Percentiles rank a stretch among this genome's conserved stretches.
These are phyloP conservation scores for Agaricus subrufescens DNA, from an alignment of 768 basidiomycete genomes.

Conservation along the genomic window DNA sequence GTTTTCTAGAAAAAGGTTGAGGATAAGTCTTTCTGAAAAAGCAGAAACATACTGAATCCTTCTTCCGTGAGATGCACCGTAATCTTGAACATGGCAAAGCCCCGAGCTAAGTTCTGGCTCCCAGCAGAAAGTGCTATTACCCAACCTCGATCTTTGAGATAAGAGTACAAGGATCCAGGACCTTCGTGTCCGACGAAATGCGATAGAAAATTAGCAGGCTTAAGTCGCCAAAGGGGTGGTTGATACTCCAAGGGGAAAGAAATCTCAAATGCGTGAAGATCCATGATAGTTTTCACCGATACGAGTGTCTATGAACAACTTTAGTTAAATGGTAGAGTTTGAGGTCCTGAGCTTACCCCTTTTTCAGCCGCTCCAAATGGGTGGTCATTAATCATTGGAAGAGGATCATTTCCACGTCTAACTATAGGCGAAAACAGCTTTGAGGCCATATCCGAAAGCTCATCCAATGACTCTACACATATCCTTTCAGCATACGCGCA, in stretches of 20 bases:
- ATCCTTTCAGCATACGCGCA: conserved; percentile 1
- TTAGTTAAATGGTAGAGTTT: not conserved
- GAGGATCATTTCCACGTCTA: conserved; percentile 57
- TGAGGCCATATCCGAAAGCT: conserved; percentile 58
- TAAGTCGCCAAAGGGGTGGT: conserved; percentile 67
- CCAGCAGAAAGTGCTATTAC: conserved; percentile 70
- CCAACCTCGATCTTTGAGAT: conserved; percentile 89
- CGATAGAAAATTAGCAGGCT: conserved; percentile 71
- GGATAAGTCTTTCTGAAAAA: not conserved
- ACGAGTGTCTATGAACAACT: conserved; percentile 57
- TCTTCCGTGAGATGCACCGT: conserved; percentile 75
- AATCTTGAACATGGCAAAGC: conserved; percentile 89
- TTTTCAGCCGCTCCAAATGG: conserved; percentile 70
- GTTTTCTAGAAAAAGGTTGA: conserved; percentile 45
- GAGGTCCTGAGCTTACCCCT: conserved; percentile 45
- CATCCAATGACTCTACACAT: conserved; percentile 65
- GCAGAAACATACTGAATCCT: conserved; percentile 60
- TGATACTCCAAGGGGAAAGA: conserved; percentile 76
- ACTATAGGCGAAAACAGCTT: conserved; percentile 67
- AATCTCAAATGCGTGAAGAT: conserved; percentile 78
- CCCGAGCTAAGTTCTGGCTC: conserved; percentile 65
- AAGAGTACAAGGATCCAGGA: conserved; percentile 84
- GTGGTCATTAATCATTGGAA: conserved; percentile 65
- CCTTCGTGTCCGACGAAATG: conserved; percentile 93
- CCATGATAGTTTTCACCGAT: conserved; percentile 85